Percentiles rank a stretch among this genome's conserved stretches.
phyloP scores from a whole-genome alignment of 768 basidiomycete genomes.

The Tylopilus intermedius region DNA sequence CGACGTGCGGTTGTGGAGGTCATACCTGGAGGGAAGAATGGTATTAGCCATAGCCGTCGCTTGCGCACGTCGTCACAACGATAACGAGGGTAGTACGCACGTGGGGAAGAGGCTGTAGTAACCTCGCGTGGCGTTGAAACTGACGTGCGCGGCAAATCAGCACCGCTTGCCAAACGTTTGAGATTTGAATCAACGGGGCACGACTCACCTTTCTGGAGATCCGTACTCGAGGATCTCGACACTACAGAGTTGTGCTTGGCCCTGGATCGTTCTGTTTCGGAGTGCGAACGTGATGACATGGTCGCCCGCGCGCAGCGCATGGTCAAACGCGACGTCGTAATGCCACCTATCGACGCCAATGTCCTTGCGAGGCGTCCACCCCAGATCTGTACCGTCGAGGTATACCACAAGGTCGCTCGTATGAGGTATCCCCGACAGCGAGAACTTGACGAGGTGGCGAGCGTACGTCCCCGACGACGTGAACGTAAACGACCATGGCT shows the following conservation, averaged over 20 bases:
- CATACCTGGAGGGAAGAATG: constrained; percentile 41
- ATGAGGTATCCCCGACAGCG: constrained; percentile 64
- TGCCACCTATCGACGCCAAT: constrained; percentile 74
- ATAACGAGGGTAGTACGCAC: constrained; percentile 34
- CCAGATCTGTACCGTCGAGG: constrained; percentile 56
- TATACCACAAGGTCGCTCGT: constrained; percentile 49
- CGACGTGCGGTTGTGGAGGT: constrained; percentile 51
- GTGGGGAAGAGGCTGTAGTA: constrained; percentile 72
- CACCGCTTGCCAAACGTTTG: not conserved
- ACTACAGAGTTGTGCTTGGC: constrained; percentile 70
- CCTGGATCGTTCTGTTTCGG: constrained; percentile 42
- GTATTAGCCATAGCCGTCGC: not conserved
- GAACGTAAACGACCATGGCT: constrained; percentile 58
- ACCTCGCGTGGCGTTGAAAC: constrained; percentile 55
- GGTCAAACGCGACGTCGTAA: constrained; percentile 52
- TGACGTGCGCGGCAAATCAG: constrained; percentile 22
- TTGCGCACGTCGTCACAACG: too few species aligned
- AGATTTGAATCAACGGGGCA: not conserved
- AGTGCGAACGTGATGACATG: constrained; percentile 61
- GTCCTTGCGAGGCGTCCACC: constrained; percentile 45
- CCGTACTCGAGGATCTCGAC: constrained; percentile 73
- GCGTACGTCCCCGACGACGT: constrained; percentile 59
- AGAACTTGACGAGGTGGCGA: constrained; percentile 61
- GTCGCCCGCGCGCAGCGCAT: constrained; percentile 40
- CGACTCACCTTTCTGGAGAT: constrained; percentile 46